Conservation (phyloP, 176 grass and related monocot genomes). For the Calamus simplicifolius region DNA sequence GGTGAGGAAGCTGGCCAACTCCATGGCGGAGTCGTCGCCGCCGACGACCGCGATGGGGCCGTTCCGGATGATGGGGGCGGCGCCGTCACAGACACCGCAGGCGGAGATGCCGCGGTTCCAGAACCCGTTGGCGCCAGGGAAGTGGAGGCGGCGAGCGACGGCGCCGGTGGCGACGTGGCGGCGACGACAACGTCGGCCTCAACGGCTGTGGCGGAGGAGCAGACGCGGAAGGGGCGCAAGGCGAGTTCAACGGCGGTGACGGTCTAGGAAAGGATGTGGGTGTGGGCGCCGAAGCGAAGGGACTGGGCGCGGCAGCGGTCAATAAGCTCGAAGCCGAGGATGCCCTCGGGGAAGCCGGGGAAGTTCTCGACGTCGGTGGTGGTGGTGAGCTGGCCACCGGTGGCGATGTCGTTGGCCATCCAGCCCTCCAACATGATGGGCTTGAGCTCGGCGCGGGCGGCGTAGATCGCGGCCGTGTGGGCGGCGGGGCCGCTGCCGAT, state of each 20-base stretch:
- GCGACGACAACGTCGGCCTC: too few species aligned
- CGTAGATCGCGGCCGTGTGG: slow-evolving; percentile 95
- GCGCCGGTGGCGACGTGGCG: slow-evolving; percentile 79
- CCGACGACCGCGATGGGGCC: slow-evolving; percentile 78
- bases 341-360: slow-evolving; percentile 62
- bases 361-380: slow-evolving; percentile 99
- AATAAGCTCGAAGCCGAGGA: slow-evolving; percentile 80
- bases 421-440: slow-evolving; percentile 87
- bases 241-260: too few species aligned
- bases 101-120: slow-evolving; percentile 97
- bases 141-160: slow-evolving; percentile 72
- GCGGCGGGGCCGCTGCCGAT: slow-evolving; percentile 83
- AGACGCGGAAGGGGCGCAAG: too few species aligned
- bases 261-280: too few species aligned
- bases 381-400: slow-evolving; percentile 89
- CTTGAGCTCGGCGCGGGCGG: slow-evolving; percentile 79
- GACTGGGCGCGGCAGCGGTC: slow-evolving; percentile 68
- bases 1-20: too few species aligned
- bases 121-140: slow-evolving; percentile 51
- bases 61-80: slow-evolving; percentile 80
- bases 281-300: slow-evolving; percentile 47
- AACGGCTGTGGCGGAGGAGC: too few species aligned
- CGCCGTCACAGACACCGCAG: slow-evolving; percentile 96
- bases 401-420: slow-evolving; percentile 82
- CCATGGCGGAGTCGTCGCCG: slow-evolving; percentile 95